Conservation (phyloP, 2,329 filamentous ascomycete genomes). For the Cladosporium sp. region DNA sequence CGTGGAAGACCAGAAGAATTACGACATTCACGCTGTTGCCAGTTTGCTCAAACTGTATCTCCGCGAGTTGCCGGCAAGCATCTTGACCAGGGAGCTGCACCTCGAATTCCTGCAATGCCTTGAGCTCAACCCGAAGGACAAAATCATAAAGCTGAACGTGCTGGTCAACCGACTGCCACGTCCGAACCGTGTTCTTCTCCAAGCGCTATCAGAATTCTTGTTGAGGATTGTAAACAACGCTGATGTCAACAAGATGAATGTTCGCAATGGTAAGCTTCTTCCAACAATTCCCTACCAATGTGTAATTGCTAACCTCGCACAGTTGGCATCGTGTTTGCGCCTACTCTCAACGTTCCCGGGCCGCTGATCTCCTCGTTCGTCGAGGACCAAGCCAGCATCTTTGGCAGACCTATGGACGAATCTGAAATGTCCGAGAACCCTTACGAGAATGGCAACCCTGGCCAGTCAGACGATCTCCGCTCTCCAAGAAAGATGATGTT, state of each 20-base stretch:
- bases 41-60: slow-evolving; percentile 93
- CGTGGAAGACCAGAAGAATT: slow-evolving; percentile 73
- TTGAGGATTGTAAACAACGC: slow-evolving; percentile 90
- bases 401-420: slow-evolving; percentile 67
- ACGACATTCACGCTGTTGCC: slow-evolving; percentile 94
- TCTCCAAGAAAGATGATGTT: slow-evolving; percentile 67
- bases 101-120: slow-evolving; percentile 71
- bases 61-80: slow-evolving; percentile 85
- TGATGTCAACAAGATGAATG: slow-evolving; percentile 94
- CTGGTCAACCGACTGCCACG: slow-evolving; percentile 78
- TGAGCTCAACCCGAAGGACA: slow-evolving; percentile 76
- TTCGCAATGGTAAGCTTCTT: slow-evolving; percentile 67
- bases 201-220: slow-evolving; percentile 82
- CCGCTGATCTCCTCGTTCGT: slow-evolving; percentile 93
- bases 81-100: slow-evolving; percentile 87
- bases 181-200: slow-evolving; percentile 77
- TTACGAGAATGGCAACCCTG: slow-evolving; percentile 22
- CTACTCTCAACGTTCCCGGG: slow-evolving; percentile 92
- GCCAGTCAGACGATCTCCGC: slow-evolving; percentile 54
- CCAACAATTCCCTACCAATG: neutral
- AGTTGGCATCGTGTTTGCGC: slow-evolving; percentile 96
- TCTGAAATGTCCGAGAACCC: slow-evolving; percentile 42
- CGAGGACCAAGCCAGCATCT: slow-evolving; percentile 85
- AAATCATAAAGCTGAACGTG: slow-evolving; percentile 71
- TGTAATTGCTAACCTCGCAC: slow-evolving; percentile 24